Evolutionary conservation across 768 basidiomycete genomes (phyloP).

Genomic region (Naganishia friedmannii): DNA sequence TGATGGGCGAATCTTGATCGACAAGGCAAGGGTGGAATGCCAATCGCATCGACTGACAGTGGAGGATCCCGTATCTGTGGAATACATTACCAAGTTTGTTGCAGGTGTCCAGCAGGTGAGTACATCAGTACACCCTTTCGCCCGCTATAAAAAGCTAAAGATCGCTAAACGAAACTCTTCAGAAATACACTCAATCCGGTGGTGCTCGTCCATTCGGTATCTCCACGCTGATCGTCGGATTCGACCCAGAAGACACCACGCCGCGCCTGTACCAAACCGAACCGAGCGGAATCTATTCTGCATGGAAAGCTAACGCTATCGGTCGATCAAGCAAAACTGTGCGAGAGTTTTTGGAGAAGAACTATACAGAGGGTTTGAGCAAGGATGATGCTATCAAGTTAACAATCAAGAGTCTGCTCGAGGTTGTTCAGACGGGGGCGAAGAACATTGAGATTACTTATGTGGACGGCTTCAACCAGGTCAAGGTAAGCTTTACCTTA

Average conservation of each 20-base stretch:
- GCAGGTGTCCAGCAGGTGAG: conserved; percentile 97
- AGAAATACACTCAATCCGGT: conserved; percentile 98
- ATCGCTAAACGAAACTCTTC: background rate
- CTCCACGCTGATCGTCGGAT: conserved; percentile 92
- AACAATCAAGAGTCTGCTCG: conserved; percentile 88
- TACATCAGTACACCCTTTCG: background rate
- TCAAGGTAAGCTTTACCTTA: conserved; percentile 64
- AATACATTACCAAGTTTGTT: conserved; percentile 96
- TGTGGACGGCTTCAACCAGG: conserved; percentile 91
- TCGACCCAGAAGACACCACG: conserved; percentile 83
- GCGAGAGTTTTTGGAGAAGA: conserved; percentile 96
- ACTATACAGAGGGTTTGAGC: conserved; percentile 84
- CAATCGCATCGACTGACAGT: conserved; percentile 95
- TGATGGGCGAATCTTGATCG: conserved; percentile 94
- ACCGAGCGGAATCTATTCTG: conserved; percentile 94
- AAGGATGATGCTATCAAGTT: conserved; percentile 90
- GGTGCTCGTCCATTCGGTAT: conserved; percentile 98
- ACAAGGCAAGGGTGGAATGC: conserved; percentile 96
- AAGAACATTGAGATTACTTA: conserved; percentile 99
- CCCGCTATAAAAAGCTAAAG: background rate
- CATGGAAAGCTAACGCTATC: conserved; percentile 99
- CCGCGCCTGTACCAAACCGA: conserved; percentile 95
- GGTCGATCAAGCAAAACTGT: conserved; percentile 98
- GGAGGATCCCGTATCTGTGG: conserved; percentile 95
- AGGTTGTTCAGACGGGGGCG: conserved; percentile 99